Percentiles rank a stretch among this genome's conserved stretches.
These are phyloP conservation scores for Millerago galiae DNA, from an alignment of 805 yeast species.

Conservation along the genomic window DNA sequence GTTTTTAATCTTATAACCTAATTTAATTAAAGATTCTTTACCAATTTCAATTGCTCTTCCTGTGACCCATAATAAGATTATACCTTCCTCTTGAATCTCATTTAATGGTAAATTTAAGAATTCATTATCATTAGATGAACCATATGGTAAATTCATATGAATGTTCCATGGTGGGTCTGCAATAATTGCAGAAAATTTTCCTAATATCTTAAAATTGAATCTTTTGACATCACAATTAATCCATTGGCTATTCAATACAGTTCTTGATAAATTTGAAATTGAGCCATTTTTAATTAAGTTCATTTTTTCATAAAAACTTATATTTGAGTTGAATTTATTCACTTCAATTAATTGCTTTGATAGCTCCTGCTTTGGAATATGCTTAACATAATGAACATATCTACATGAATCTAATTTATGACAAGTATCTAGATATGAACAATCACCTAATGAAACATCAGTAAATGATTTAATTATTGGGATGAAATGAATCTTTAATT, in stretches of 20 bases:
- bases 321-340: slow-evolving; percentile 17
- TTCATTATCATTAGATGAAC: slow-evolving; percentile 73
- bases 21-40: slow-evolving; percentile 59
- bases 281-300: slow-evolving; percentile 29
- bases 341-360: slow-evolving; percentile 15
- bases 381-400: slow-evolving; percentile 66
- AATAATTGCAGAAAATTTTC: slow-evolving; percentile 76
- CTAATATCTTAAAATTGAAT: slow-evolving; percentile 63
- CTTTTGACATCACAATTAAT: slow-evolving; percentile 76
- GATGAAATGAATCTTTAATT: slow-evolving; percentile 40
- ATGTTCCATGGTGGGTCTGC: slow-evolving; percentile 93
- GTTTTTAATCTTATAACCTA: slow-evolving; percentile 79
- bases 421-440: slow-evolving; percentile 91
- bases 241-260: slow-evolving; percentile 65
- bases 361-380: slow-evolving; percentile 29
- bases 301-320: slow-evolving; percentile 17
- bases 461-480: slow-evolving; percentile 55
- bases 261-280: slow-evolving; percentile 28
- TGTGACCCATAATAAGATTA: slow-evolving; percentile 87
- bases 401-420: slow-evolving; percentile 78
- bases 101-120: slow-evolving; percentile 59
- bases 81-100: slow-evolving; percentile 74
- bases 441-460: slow-evolving; percentile 73
- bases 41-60: slow-evolving; percentile 92
- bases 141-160: slow-evolving; percentile 79